Base-by-base conservation (phyloP, 345 rosid genomes). In the Gossypium raimondii region DNA sequence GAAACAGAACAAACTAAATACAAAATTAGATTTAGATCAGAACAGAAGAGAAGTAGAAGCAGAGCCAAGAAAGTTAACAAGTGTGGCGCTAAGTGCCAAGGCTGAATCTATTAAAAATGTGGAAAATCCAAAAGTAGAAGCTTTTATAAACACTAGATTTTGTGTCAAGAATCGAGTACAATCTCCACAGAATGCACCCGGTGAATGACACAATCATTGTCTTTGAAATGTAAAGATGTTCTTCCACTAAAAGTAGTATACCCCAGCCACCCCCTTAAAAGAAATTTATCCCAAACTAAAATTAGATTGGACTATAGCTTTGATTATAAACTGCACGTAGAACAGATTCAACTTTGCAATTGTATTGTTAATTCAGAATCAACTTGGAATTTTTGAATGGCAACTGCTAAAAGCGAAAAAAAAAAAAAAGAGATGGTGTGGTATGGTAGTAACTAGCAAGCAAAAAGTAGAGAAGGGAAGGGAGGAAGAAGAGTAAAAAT, bases 61-160 rank as follows among this genome's bases (percentile, higher is more conserved):
- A 69, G 16, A 34, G 13, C 8, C 12, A 17, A 38, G 51, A 75
- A 52, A 67, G 52, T 3, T 22, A 41, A 11, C 11, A 47, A 58
- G 16, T 55, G 29, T 65, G 18, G 34, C 5, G 85, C 81, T 82
- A 84, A 74, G 88, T 83, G 52, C 86, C 86, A 47, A 86, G 70
- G 66, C 83, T 83, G 69, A 82, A 84, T 75, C 89, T 87, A 77
- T 82, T 86, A 64, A 88, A 83, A 78, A 87, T 85, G 72, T 88
- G 94, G 73, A 91, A 91, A 73, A 89, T 92, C 92, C 93, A 89
- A 75, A 92, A 94, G 76, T 90, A 90, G 25, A 87, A 87, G 79
- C 84, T 86, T 80, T 89, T 86, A 53, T 78, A 79, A 63, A 92
- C 88, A 9, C 78, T 75, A 22, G 87, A 83, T 79, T 85, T 85